Percentiles rank a stretch among this genome's conserved stretches.
Evolutionary conservation across 768 basidiomycete species (phyloP).

Genomic region (Collybiopsis confluens): DNA sequence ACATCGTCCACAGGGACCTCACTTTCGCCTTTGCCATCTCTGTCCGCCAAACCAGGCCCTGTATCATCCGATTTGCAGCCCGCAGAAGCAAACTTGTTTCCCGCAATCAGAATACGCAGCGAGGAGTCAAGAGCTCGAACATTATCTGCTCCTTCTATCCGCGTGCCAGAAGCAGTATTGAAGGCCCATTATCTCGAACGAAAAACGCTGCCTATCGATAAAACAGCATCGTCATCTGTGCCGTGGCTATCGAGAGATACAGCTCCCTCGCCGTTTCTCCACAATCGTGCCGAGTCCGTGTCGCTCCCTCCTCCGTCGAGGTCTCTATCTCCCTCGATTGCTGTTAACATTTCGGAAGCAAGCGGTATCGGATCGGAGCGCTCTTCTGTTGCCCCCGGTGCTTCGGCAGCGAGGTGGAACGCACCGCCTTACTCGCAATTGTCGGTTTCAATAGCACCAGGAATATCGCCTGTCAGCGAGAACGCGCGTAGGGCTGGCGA

Average conservation of each 20-base stretch:
- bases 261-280: constrained; percentile 14
- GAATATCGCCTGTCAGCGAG: background rate
- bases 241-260: too few species aligned
- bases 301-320: constrained; percentile 18
- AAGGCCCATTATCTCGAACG: too few species aligned
- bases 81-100: background rate
- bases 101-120: background rate
- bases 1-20: constrained; percentile 7
- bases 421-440: too few species aligned
- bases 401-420: too few species aligned
- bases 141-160: constrained; percentile 2
- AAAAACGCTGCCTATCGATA: too few species aligned
- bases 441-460: constrained; percentile 6
- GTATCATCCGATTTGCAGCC: background rate
- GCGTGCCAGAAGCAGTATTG: too few species aligned
- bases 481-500: background rate
- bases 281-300: background rate
- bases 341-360: too few species aligned
- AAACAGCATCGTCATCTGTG: background rate
- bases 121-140: background rate
- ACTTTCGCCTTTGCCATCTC: constrained; percentile 5
- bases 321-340: constrained; percentile 20
- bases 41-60: background rate
- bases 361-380: too few species aligned
- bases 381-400: too few species aligned